Percentiles rank a stretch among this genome's conserved stretches.
phyloP scores from a whole-genome alignment of 192 early-diverging fungal species.

The Coemansia brasiliensis region DNA sequence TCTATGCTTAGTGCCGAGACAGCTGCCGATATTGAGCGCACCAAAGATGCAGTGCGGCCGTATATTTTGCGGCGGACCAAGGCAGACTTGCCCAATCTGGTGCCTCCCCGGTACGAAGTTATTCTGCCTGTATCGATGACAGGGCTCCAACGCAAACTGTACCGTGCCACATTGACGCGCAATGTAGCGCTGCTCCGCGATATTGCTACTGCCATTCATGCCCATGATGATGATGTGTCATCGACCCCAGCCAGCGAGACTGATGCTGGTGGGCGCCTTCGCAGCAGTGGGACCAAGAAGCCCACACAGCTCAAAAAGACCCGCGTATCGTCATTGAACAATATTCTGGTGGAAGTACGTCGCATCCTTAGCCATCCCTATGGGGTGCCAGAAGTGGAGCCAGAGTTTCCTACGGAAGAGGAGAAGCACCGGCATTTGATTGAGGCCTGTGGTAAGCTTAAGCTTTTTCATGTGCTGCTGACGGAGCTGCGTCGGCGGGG shows the following conservation, averaged over 20 bases:
- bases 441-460: constrained; percentile 90
- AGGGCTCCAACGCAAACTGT: constrained; percentile 79
- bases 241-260: constrained; percentile 16
- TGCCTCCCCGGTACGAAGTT: constrained; percentile 93
- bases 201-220: constrained; percentile 29
- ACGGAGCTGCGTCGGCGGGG: constrained; percentile 81
- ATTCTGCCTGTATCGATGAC: constrained; percentile 90
- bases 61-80: constrained; percentile 92
- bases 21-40: constrained; percentile 66
- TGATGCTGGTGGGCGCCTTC: constrained; percentile 36
- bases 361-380: constrained; percentile 94
- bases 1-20: constrained; percentile 23
- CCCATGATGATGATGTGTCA: not conserved
- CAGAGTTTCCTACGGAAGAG: constrained; percentile 48
- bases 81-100: constrained; percentile 85
- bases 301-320: not conserved
- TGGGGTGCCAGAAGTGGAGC: constrained; percentile 71
- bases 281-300: not conserved
- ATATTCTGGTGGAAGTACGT: constrained; percentile 94
- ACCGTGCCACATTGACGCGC: constrained; percentile 83
- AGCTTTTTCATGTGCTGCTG: constrained; percentile 86
- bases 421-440: constrained; percentile 82
- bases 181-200: constrained; percentile 73
- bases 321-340: constrained; percentile 65
- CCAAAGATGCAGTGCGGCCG: constrained; percentile 70